Evolutionary conservation across 176 grass and related monocot genomes (phyloP).

Genomic region (Paspalum vaginatum): DNA sequence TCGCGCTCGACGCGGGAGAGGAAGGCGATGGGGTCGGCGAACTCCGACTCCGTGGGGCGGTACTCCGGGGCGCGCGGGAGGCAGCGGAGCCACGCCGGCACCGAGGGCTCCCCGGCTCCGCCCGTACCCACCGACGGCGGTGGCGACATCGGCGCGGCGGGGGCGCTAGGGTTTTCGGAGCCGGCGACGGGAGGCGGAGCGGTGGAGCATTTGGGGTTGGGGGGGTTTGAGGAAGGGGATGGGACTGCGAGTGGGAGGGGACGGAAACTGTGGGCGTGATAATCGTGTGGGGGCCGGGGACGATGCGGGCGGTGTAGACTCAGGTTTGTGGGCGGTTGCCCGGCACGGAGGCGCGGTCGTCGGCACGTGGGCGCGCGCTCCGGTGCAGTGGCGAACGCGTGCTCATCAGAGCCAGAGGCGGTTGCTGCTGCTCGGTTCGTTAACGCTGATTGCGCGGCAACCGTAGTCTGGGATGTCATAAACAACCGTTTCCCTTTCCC

Average conservation of each 20-base stretch:
- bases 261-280: not conserved
- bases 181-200: slow-evolving; percentile 37
- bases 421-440: slow-evolving; percentile 6
- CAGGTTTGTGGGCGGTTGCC: slow-evolving; percentile 14
- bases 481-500: not conserved
- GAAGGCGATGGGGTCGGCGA: slow-evolving; percentile 96
- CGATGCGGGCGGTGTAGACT: slow-evolving; percentile 35
- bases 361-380: slow-evolving; percentile 31
- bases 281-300: not conserved
- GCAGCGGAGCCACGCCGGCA: slow-evolving; percentile 66
- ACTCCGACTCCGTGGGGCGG: slow-evolving; percentile 96
- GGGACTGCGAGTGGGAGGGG: not conserved
- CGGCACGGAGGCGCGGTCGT: slow-evolving; percentile 35
- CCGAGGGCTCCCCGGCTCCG: slow-evolving; percentile 17
- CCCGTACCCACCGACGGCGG: not conserved
- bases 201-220: slow-evolving; percentile 54
- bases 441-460: not conserved
- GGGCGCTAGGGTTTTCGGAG: slow-evolving; percentile 49
- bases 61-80: slow-evolving; percentile 95
- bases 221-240: slow-evolving; percentile 31
- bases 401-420: not conserved
- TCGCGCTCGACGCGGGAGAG: slow-evolving; percentile 86
- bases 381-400: not conserved
- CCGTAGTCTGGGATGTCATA: not conserved
- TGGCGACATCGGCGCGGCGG: slow-evolving; percentile 1